Evolutionary conservation across 805 yeast species (phyloP).

Genomic region (Candida michaelii): DNA sequence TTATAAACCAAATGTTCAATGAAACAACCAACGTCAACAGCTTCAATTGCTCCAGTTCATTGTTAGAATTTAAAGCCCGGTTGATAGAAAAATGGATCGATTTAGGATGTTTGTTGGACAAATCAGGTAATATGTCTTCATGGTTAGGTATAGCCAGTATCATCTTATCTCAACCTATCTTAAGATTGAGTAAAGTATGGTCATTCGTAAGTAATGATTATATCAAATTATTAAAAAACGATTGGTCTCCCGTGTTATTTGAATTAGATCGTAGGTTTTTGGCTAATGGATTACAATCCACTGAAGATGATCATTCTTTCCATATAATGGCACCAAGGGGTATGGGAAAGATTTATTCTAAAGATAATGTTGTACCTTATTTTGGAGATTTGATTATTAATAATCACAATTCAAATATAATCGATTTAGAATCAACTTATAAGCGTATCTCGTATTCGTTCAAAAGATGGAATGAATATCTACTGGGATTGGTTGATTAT

Average conservation of each 20-base stretch:
- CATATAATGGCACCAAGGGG: constrained; percentile 87
- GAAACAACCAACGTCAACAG: constrained; percentile 31
- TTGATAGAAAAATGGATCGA: constrained; percentile 81
- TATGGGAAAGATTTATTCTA: constrained; percentile 72
- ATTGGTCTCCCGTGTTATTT: constrained; percentile 92
- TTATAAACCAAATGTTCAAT: constrained; percentile 67
- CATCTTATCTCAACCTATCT: constrained; percentile 76
- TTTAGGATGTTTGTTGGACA: constrained; percentile 74
- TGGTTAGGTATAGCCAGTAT: constrained; percentile 90
- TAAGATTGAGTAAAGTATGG: constrained; percentile 79
- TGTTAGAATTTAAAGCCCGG: constrained; percentile 53
- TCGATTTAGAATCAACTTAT: constrained; percentile 63
- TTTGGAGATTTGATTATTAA: constrained; percentile 80
- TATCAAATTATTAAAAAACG: constrained; percentile 62
- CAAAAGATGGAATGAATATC: constrained; percentile 79
- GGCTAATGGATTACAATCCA: constrained; percentile 34
- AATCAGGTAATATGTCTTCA: constrained; percentile 86
- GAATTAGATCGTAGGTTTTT: constrained; percentile 79
- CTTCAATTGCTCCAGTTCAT: constrained; percentile 17
- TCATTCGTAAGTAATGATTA: constrained; percentile 58
- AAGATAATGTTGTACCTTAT: constrained; percentile 79
- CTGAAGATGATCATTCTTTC: constrained; percentile 45
- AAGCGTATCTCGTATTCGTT: constrained; percentile 70
- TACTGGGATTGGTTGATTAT: constrained; percentile 48
- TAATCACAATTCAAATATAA: constrained; percentile 31